Base-by-base conservation (phyloP, 108 stramenopile species). In the Schizochytrium sp. region DNA sequence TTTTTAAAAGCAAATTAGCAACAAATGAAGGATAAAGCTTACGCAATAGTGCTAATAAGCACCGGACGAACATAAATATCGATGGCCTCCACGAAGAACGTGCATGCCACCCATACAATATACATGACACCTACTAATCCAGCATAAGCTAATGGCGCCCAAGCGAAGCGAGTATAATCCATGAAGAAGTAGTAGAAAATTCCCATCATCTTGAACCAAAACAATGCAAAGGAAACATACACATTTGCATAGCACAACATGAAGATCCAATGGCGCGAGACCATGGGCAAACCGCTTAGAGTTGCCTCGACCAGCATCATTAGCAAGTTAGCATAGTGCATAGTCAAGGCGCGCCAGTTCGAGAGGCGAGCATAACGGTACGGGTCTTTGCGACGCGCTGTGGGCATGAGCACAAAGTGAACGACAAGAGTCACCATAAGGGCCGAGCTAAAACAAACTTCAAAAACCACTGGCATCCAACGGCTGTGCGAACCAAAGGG, bases 111-210 rank as follows among this genome's bases (percentile, higher is more conserved):
- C 76, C 76, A 83, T 5, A 83, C 76, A 17, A 55, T 5, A 17
- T 5, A 47, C 47, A 83, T 5, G 5, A 83, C 28, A 10, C 47
- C 50, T 5, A 42, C 28, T 47, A 83, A 53, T 13, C 76, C 76
- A 0, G 55, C 53, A 40, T 83, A 83, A 47, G 76, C 76, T n/a
- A 83, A 28, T 5, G 76, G 76, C 76, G 76, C 76, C 76, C 76
- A 83, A 38, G 28, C 12, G 53, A 83, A 83, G 50, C 53, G 47
- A 8, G 76, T 89, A 56, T 72, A 89, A 44, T 89, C 89, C 89
- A 89, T 89, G 72, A 89, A 89, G 41, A 89, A 89, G 72, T 89
- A 89, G 56, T 89, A 89, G 73, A 89, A 89, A 38, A 89, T 40
- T n/a, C 72, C 58, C 3, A 44, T 89, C 8, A 15, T 19, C n/a